Percentiles rank a stretch among this genome's conserved stretches.
Evolutionary conservation across 345 rosid genomes (phyloP).

Genomic region (Eucalyptus polyanthemos): DNA sequence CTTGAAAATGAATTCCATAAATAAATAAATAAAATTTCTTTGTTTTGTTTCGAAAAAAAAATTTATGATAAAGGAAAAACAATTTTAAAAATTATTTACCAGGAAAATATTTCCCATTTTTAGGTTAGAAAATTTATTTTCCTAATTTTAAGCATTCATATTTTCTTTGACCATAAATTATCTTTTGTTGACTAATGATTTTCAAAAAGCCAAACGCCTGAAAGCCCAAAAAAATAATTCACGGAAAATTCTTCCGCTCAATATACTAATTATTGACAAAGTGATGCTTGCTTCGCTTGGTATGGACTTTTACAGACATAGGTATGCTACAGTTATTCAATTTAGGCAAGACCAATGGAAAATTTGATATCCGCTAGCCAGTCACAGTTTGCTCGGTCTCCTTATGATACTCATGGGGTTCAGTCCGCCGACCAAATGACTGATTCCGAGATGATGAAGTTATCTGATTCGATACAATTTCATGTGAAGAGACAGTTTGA

Average conservation of each 20-base stretch:
- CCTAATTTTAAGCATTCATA: not conserved
- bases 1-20: no score
- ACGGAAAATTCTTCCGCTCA: not conserved
- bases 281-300: not conserved
- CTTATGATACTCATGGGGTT: no score
- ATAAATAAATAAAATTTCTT: no score
- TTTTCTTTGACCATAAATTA: not conserved
- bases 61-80: not conserved
- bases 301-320: not conserved
- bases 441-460: slow-evolving; percentile 35
- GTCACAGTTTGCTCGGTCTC: no score
- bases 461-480: slow-evolving; percentile 70
- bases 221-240: not conserved
- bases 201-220: not conserved
- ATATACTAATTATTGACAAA: not conserved
- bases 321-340: not conserved
- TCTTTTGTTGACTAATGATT: not conserved
- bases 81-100: not conserved
- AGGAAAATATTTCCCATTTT: not conserved
- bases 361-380: not conserved
- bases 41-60: no score
- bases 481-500: slow-evolving; percentile 61
- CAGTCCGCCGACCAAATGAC: not conserved
- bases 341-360: not conserved
- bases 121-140: not conserved